Percentiles rank a stretch among this genome's conserved stretches.
Evolutionary conservation across 805 yeast species (phyloP).

Genomic region (Wickerhamomyces chaumierensis): DNA sequence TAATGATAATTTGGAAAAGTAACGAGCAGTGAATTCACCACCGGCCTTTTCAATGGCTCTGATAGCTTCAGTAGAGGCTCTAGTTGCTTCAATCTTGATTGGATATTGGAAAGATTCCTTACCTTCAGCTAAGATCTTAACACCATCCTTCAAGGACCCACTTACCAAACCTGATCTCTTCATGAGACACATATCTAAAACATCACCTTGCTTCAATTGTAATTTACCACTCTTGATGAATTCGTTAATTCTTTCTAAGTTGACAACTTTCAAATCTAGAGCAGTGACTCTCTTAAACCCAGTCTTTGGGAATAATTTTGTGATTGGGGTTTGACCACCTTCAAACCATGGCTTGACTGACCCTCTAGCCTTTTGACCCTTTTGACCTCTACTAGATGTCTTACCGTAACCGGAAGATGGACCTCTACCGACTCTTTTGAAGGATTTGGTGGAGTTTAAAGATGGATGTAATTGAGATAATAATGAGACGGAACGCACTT

Average conservation of each 20-base stretch:
- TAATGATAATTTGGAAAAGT: conserved; percentile 55
- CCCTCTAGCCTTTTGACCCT: conserved; percentile 96
- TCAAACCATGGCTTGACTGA: conserved; percentile 89
- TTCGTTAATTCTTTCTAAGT: conserved; percentile 57
- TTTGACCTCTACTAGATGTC: conserved; percentile 94
- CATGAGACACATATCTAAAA: conserved; percentile 68
- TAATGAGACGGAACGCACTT: conserved; percentile 30
- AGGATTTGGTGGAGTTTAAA: conserved; percentile 44
- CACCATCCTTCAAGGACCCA: conserved; percentile 69
- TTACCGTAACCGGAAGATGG: conserved; percentile 89
- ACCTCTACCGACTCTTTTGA: conserved; percentile 88
- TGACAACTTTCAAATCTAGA: conserved; percentile 36
- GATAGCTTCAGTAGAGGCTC: conserved; percentile 70
- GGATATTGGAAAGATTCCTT: conserved; percentile 40
- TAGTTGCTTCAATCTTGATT: conserved; percentile 69
- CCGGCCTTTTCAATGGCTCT: conserved; percentile 61
- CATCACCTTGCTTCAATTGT: conserved; percentile 43
- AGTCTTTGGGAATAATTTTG: conserved; percentile 69
- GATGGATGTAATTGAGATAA: conserved; percentile 49
- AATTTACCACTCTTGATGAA: conserved; percentile 63
- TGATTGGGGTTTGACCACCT: conserved; percentile 97
- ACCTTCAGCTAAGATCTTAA: conserved; percentile 68
- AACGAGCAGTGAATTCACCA: conserved; percentile 64
- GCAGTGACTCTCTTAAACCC: conserved; percentile 70
- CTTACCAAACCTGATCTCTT: conserved; percentile 60